phyloP scores from a whole-genome alignment of 2,329 filamentous ascomycete genomes.

The Sporothrix luriei region DNA sequence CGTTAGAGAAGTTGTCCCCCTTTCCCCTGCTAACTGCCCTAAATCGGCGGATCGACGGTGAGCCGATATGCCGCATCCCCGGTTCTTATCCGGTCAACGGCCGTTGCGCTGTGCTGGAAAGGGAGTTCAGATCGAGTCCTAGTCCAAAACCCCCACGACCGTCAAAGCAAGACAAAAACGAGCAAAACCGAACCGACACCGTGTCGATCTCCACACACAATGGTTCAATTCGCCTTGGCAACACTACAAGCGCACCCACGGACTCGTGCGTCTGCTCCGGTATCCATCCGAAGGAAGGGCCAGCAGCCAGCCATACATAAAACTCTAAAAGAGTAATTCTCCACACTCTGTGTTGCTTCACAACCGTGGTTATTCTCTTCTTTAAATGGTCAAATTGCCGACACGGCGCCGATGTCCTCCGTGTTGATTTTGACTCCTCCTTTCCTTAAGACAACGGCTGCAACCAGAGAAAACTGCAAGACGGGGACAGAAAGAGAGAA shows the following conservation, averaged over 20 bases:
- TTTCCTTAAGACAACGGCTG: too few species aligned
- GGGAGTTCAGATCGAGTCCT: not conserved
- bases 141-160: too few species aligned
- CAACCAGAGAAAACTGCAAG: not conserved
- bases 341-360: not conserved
- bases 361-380: not conserved
- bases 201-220: not conserved
- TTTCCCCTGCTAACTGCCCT: not conserved
- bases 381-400: not conserved
- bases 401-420: constrained; percentile 10
- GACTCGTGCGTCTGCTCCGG: constrained; percentile 12
- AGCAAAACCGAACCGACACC: constrained; percentile 25
- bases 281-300: constrained; percentile 1
- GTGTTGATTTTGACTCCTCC: not conserved
- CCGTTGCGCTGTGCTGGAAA: constrained; percentile 18
- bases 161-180: constrained; percentile 31
- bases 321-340: too few species aligned
- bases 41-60: constrained; percentile 22
- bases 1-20: not conserved
- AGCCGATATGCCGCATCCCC: constrained; percentile 25
- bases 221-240: not conserved
- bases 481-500: not conserved
- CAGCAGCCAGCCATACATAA: not conserved
- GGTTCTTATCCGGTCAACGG: constrained; percentile 29
- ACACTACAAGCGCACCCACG: constrained; percentile 9